Conservation (phyloP, 345 rosid species). For the Syzygium aqueum region DNA sequence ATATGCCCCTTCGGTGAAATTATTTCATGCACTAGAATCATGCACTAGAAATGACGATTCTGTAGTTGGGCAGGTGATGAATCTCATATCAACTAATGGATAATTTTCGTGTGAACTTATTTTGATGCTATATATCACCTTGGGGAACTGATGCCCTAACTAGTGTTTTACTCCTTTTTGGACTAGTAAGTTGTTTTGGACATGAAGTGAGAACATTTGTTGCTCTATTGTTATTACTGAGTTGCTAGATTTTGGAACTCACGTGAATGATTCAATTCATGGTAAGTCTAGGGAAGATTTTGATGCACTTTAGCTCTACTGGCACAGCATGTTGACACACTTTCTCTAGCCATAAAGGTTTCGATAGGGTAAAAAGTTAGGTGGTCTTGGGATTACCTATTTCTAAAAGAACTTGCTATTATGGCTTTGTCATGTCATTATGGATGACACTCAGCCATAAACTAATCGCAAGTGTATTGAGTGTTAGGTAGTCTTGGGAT, state of each 20-base stretch:
- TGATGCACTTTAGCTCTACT: not conserved
- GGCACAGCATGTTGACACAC: not conserved
- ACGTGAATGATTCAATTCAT: not conserved
- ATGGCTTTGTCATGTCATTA: not conserved
- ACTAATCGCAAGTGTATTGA: not conserved
- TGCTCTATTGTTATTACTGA: not conserved
- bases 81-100: conserved; percentile 9
- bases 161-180: not conserved
- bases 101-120: conserved; percentile 32
- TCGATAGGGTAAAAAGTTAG: not conserved
- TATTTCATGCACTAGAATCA: not conserved
- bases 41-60: not conserved
- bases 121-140: conserved; percentile 17
- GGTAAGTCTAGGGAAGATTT: not conserved
- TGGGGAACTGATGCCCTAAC: conserved; percentile 19
- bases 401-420: not conserved
- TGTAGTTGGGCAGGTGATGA: conserved; percentile 22
- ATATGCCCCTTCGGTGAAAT: not conserved
- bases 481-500: not conserved
- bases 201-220: not conserved
- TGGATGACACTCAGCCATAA: not conserved
- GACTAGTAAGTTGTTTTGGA: not conserved
- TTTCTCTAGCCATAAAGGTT: not conserved
- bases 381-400: not conserved
- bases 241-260: not conserved